Evolutionary conservation across 495 filamentous ascomycete species (phyloP), one percentile per base, ranked within the genome.

Genomic region (Xylaria cubensis): DNA sequence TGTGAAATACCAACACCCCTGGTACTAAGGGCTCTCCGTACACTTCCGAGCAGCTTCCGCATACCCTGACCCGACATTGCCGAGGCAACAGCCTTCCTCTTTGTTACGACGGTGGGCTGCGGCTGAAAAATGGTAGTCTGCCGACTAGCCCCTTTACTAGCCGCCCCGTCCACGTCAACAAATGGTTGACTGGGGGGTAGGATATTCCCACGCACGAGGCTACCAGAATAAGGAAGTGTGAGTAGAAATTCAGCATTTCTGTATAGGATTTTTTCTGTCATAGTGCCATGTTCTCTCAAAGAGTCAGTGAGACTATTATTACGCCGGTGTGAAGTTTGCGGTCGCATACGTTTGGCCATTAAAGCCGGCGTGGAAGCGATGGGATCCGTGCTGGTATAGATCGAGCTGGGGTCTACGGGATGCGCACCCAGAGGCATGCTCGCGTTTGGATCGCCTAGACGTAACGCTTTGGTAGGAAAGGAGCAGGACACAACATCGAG

Each of bases 11-110:
- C 87, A 80, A 78, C 81, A 7, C 80, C 85, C 44, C 89, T 92
- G 51, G 88, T 93, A 74, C 94, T 93, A 62, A 98, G 80, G n/a
- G 91, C 95, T 46, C 95, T 92, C 55, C 93, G 91, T 44, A 98
- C 93, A 72, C 92, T 94, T 0, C 95, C 95, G 58, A 99, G 86
- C 3, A 98, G 84, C 73, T 90, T 96, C 80, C 90, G 93, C 85
- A 98, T 91, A 1, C 93, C 92, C 59, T 84, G 85, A 1, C 86
- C 82, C 7, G 86, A 86, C 86, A 87, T 87, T 72, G 84, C 84
- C 26, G 83, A 86, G 7, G 83, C 85, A 29, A 78, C 80, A 26
- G 71, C 61, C 72, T 81, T 84, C 50, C 51, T 61, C 69, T 85
- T 88, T 62, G 75, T 75, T 66, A 67, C 64, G 41, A 80, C 75